Conservation (phyloP, 2,329 filamentous ascomycete genomes). For the Grosmannia clavigera region DNA sequence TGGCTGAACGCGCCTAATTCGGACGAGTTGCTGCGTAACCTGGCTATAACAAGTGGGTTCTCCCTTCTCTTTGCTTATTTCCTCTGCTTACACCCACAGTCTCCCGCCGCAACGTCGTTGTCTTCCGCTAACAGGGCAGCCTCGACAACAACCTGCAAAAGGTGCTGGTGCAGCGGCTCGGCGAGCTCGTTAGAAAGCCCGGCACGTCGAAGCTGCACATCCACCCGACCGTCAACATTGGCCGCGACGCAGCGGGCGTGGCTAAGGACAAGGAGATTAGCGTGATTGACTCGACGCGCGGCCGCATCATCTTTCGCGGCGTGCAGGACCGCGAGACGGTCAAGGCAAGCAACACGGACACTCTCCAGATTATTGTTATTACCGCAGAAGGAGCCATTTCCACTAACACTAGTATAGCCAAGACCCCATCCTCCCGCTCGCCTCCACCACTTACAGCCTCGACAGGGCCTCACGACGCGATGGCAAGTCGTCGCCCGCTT, state of each 20-base stretch:
- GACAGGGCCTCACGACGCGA: too few relatives aligned
- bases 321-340: background rate
- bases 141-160: conserved; percentile 7
- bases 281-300: conserved; percentile 28
- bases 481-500: conserved; percentile 35
- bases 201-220: conserved; percentile 38
- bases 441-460: conserved; percentile 23
- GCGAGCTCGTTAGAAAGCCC: conserved; percentile 20
- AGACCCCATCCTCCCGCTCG: conserved; percentile 21
- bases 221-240: conserved; percentile 26
- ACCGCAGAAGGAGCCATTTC: too few relatives aligned
- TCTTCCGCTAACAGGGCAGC: conserved; percentile 34
- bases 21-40: conserved; percentile 44
- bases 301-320: background rate
- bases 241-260: background rate
- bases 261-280: conserved; percentile 28
- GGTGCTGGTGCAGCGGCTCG: conserved; percentile 10
- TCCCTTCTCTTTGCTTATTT: background rate
- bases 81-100: conserved; percentile 16
- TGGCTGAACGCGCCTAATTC: conserved; percentile 40
- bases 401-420: too few relatives aligned
- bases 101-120: conserved; percentile 36
- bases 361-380: too few relatives aligned
- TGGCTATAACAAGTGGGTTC: conserved; percentile 44
- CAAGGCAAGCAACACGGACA: conserved; percentile 6